A percentile compares a stretch with the other conserved stretches of the same genome.
Evolutionary conservation across 2,329 filamentous ascomycete species (phyloP).

Genomic region (Colletotrichum neosansevieriae): DNA sequence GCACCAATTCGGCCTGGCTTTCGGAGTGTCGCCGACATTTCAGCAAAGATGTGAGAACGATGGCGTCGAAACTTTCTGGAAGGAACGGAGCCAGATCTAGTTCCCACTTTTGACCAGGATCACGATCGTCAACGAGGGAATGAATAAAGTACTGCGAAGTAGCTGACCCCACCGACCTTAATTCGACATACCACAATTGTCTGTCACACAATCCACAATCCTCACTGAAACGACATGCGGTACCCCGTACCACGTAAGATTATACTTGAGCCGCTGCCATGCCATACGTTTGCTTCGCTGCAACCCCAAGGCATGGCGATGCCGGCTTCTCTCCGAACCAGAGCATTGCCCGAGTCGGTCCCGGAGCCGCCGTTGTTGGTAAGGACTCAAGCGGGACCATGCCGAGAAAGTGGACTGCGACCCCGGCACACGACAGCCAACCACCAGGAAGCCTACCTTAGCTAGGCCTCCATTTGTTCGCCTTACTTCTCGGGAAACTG

Average conservation of each 20-base stretch:
- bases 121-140: neutral
- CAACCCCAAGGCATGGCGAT: neutral
- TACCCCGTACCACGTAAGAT: neutral
- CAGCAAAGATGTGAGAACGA: neutral
- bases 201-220: neutral
- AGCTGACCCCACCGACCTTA: slow-evolving; percentile 19
- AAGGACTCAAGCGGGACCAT: slow-evolving; percentile 1
- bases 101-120: slow-evolving; percentile 26
- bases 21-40: neutral
- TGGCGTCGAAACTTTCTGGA: slow-evolving; percentile 2
- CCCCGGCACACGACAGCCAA: slow-evolving; percentile 24
- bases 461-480: neutral
- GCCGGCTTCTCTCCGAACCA: slow-evolving; percentile 12
- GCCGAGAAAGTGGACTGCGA: slow-evolving; percentile 35
- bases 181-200: slow-evolving; percentile 13
- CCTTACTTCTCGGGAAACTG: neutral
- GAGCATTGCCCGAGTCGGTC: slow-evolving; percentile 16
- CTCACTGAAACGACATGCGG: neutral
- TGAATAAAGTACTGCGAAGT: too few relatives aligned
- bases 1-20: neutral
- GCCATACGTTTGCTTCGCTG: neutral
- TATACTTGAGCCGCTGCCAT: slow-evolving; percentile 6
- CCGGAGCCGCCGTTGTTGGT: slow-evolving; percentile 24
- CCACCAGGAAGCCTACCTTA: neutral
- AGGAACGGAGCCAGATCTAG: neutral